Base-by-base conservation (phyloP, 495 filamentous ascomycete genomes). In the Podospora didyma region DNA sequence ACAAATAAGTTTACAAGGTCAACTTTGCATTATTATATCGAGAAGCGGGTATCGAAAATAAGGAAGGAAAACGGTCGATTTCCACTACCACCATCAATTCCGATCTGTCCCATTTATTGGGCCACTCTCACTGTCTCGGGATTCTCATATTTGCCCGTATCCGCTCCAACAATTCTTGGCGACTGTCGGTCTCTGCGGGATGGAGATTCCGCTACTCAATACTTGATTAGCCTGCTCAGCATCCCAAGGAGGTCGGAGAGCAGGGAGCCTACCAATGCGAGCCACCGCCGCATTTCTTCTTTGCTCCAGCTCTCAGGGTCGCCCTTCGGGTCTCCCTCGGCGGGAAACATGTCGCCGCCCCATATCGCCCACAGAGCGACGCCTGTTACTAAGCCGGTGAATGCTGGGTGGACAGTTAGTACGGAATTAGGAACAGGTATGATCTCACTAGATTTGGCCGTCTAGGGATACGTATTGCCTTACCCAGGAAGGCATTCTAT, bases 281-380 rank as follows among this genome's bases (percentile, higher is more conserved):
- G 78, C 89, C 90, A 96, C 62, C 83, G 75, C 51, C 77, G 76
- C 65, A 92, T 72, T 55, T 94, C 89, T 26, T 86, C 82, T 34
- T 74, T 71, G 20, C 88, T 86, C 89, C 89, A 94, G 20, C 71
- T 78, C 31, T 82, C 78, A 2, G 90, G 90, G 56, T 90, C 84
- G 75, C 92, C 91, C 50, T 73, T 86, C n/a, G 92, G 92, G 69
- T 95, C 92, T 23, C 71, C 58, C 51, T 84, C 71, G 0, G 75
- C 62, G 1, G 90, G 90, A 59, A 96, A 92, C 60, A 96, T 79
- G 56, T 90, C 89, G 23, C 82, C 79, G 50, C 89, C 88, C 86
- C 87, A 90, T 57, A 96, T 95, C 2, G 86, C 80, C 85, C 86
- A 96, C 17, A 66, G 87, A 6, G 92, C 86, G 7, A 88, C 92